Evolutionary conservation across 192 early-diverging fungal species (phyloP).

Genomic region (Coemansia sp.): DNA sequence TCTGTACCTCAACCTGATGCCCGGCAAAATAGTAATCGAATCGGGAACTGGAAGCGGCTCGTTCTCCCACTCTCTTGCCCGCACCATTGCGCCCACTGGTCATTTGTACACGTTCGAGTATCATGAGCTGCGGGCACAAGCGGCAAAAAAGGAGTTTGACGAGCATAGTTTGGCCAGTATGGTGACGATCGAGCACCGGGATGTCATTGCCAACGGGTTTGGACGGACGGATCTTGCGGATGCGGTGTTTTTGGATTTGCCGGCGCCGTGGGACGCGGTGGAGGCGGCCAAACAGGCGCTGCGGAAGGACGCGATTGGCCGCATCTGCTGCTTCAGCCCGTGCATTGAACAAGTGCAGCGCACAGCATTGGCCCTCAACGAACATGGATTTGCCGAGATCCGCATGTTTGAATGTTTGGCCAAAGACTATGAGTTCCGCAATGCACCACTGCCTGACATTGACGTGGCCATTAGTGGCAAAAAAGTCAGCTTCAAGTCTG

Average conservation of each 20-base stretch:
- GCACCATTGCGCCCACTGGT: conserved; percentile 83
- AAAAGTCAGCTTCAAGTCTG: conserved; percentile 36
- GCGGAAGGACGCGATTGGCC: conserved; percentile 73
- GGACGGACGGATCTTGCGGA: conserved; percentile 68
- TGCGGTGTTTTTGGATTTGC: conserved; percentile 95
- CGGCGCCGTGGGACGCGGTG: conserved; percentile 94
- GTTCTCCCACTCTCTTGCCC: conserved; percentile 91
- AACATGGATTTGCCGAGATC: conserved; percentile 87
- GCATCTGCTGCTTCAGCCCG: conserved; percentile 93
- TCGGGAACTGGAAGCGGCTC: conserved; percentile 96
- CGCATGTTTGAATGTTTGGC: conserved; percentile 92
- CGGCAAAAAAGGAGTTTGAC: conserved; percentile 72
- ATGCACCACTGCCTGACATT: conserved; percentile 63
- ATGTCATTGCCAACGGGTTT: conserved; percentile 81
- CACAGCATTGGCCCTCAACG: conserved; percentile 72
- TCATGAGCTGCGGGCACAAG: conserved; percentile 73
- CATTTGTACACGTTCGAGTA: conserved; percentile 95
- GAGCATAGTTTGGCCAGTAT: conserved; percentile 70
- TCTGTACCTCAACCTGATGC: conserved; percentile 75
- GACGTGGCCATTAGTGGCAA: conserved; percentile 59
- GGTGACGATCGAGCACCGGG: conserved; percentile 73
- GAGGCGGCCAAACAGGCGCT: conserved; percentile 81
- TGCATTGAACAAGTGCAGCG: conserved; percentile 93
- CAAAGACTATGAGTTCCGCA: conserved; percentile 72
- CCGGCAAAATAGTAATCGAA: conserved; percentile 84